Evolutionary conservation across 31 red algal genomes (phyloP).

Genomic region (Asparagopsis taxiformis): DNA sequence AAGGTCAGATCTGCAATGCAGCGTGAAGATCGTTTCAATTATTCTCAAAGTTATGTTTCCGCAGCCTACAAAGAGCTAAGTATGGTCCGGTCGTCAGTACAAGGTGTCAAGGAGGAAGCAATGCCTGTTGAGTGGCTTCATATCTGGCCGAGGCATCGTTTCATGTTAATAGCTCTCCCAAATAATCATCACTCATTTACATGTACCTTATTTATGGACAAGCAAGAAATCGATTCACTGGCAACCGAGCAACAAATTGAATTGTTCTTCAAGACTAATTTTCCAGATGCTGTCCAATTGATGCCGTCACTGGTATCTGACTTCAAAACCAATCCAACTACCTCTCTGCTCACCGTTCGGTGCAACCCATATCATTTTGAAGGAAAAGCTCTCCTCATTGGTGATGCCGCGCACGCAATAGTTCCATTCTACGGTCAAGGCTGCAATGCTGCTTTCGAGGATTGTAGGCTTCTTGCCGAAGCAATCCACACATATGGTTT

Average conservation of each 20-base stretch:
- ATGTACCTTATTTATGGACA: slow-evolving; percentile 76
- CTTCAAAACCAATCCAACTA: slow-evolving; percentile 60
- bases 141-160: slow-evolving; percentile 94
- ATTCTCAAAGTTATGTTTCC: slow-evolving; percentile 80
- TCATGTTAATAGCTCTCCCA: slow-evolving; percentile 99
- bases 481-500: slow-evolving; percentile 43
- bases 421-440: slow-evolving; percentile 99
- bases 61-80: slow-evolving; percentile 96
- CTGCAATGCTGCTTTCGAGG: slow-evolving; percentile 96
- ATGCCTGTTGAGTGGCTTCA: slow-evolving; percentile 77
- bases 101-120: not conserved
- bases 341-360: slow-evolving; percentile 71
- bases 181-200: slow-evolving; percentile 82
- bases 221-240: slow-evolving; percentile 52
- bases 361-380: slow-evolving; percentile 82
- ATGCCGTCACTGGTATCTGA: slow-evolving; percentile 72
- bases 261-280: slow-evolving; percentile 71
- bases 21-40: slow-evolving; percentile 68
- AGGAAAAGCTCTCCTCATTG: slow-evolving; percentile 77
- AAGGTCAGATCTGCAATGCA: slow-evolving; percentile 76
- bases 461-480: slow-evolving; percentile 78
- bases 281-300: slow-evolving; percentile 73
- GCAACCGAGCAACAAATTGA: slow-evolving; percentile 16
- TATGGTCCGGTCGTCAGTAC: slow-evolving; percentile 17
- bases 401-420: slow-evolving; percentile 99